Percentiles rank a stretch among this genome's conserved stretches.
phyloP scores from a whole-genome alignment of 306 rosid species.

The Sechiopsis laciniata region DNA sequence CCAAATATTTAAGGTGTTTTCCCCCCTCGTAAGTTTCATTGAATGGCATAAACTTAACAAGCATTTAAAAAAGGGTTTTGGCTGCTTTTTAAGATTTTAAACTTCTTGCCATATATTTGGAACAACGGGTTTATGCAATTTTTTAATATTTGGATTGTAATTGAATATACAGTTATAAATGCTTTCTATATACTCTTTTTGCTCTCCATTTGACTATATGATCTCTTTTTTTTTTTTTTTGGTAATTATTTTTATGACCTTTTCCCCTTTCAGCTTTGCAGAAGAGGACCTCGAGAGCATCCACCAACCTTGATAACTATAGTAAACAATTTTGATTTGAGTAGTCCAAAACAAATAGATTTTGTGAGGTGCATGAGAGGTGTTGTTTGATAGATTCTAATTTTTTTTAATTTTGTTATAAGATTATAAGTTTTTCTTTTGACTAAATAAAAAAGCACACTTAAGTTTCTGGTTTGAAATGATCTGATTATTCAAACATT shows the following conservation, averaged over 20 bases:
- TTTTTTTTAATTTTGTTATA: no score
- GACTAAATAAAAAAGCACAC: background rate
- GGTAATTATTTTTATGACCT: background rate
- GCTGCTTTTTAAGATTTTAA: background rate
- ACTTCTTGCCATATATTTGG: background rate
- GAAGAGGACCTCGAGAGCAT: background rate
- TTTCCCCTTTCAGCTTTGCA: constrained; percentile 3
- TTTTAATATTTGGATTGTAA: background rate
- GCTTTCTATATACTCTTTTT: background rate
- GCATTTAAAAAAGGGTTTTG: background rate
- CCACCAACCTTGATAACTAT: background rate
- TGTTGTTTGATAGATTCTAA: background rate
- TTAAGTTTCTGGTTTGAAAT: background rate
- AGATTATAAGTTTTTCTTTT: background rate
- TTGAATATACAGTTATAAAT: background rate
- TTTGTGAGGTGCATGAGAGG: background rate
- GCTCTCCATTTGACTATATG: background rate
- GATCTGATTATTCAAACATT: no score
- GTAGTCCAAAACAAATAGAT: no score
- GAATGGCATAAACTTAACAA: background rate
- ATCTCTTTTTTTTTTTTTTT: background rate
- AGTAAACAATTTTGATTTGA: background rate
- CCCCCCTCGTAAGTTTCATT: no score
- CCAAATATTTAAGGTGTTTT: background rate
- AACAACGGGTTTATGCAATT: background rate